Evolutionary conservation across 345 rosid genomes (phyloP), one percentile per base, ranked within the genome.

Genomic region (Linum lewisii): DNA sequence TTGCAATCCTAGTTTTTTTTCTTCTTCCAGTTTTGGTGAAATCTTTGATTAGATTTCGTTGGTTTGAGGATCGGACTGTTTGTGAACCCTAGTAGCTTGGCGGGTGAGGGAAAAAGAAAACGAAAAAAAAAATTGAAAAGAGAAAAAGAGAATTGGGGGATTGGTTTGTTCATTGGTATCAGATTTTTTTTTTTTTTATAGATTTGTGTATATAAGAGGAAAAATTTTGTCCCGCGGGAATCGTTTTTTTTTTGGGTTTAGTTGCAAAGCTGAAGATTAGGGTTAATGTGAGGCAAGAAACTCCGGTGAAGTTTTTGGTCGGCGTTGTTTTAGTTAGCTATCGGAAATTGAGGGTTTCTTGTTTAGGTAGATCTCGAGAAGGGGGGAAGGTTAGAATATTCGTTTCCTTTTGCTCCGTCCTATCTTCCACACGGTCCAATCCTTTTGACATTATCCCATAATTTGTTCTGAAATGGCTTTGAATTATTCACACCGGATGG

Each of bases 401-500:
- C 26, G 19, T 18, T 22, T 64, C 60, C 38, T 26, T 47, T 29
- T 42, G 15, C 59, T 38, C 25, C 21, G 6, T 26, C 20, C 7
- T 54, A 51, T 13, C 54, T 54, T 7, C 24, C 50, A n/a, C 38
- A 26, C 2, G 32, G 3, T 26, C 32, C 32, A 26, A n/a, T 26
- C 32, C 32, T 26, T 26, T 26, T 26, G 32, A 26, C 32, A 26
- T 26, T 26, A 2, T 26, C 45, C 45, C 45, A 38, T 38, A 38
- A 8, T 38, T 9, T 38, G 16, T 38, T 38, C 45, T 38, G 45
- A 9, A 38, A 92, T 89, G 99, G 81, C 99, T 13, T 81, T 93
- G 76, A 93, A 93, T 75, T 84, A 78, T 78, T 85, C 99, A 20
- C 96, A 63, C 63, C 75, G 92, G 62, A 85, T 85, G 3, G 61